A percentile compares a stretch with the other conserved stretches of the same genome.
Evolutionary conservation across 1,139 yeast species (phyloP).

Genomic region (Yamadazyma conglobata): DNA sequence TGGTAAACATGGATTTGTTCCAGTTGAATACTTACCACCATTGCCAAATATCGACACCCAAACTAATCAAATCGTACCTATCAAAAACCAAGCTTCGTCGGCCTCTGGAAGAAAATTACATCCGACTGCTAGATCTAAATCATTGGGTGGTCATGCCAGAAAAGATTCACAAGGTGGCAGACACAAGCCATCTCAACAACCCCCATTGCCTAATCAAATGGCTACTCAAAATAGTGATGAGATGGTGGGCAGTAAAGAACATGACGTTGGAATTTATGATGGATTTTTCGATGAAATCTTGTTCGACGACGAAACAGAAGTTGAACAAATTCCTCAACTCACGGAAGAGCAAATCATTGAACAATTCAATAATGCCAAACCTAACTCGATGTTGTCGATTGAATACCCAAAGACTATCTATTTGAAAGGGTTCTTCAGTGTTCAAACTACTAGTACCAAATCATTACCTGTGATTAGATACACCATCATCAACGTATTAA

Average conservation of each 20-base stretch:
- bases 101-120: slow-evolving; percentile 39
- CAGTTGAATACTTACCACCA: slow-evolving; percentile 49
- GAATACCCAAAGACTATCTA: slow-evolving; percentile 90
- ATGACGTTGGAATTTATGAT: slow-evolving; percentile 26
- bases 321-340: slow-evolving; percentile 37
- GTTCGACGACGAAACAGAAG: slow-evolving; percentile 31
- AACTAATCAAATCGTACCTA: slow-evolving; percentile 23
- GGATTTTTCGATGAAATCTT: slow-evolving; percentile 68
- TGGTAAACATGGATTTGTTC: slow-evolving; percentile 41
- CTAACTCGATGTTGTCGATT: slow-evolving; percentile 87
- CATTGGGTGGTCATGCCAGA: slow-evolving; percentile 74
- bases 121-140: slow-evolving; percentile 87
- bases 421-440: slow-evolving; percentile 91
- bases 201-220: slow-evolving; percentile 50
- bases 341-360: slow-evolving; percentile 65
- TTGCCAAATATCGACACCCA: slow-evolving; percentile 40
- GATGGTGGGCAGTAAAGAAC: slow-evolving; percentile 24
- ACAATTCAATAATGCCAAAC: slow-evolving; percentile 66
- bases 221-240: slow-evolving; percentile 46
- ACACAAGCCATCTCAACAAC: slow-evolving; percentile 24
- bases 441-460: slow-evolving; percentile 91
- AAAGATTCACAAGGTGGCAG: slow-evolving; percentile 47
- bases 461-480: slow-evolving; percentile 86
- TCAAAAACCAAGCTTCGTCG: slow-evolving; percentile 7
- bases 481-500: slow-evolving; percentile 76